Base-by-base conservation (phyloP, 2,329 filamentous ascomycete genomes). In the Lasiodiplodia citricola region DNA sequence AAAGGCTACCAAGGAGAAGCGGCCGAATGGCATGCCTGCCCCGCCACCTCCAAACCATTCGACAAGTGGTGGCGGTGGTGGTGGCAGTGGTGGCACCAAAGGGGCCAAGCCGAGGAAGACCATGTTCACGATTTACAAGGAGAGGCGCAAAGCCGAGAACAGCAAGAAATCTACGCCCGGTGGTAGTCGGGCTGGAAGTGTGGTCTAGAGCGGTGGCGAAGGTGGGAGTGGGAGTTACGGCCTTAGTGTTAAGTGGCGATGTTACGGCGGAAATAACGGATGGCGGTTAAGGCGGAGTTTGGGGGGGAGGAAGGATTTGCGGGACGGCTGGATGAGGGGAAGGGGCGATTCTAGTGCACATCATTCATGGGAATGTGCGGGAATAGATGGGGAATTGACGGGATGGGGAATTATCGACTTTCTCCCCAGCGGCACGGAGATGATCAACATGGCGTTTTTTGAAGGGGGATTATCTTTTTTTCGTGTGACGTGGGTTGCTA, bases 71-170 rank as follows among this genome's bases (percentile, higher is more conserved):
- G 37, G 31, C 8, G 31, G 31, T 35, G 31, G 28, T 2, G 13
- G 56, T 11, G 21, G 28, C 0, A 35, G 50, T n/a, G 10, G 50
- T 10, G 13, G n/a, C 11, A 23, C 21, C 4, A 54, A 28, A 23
- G 21, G 54, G 28, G 23, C 13, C 44, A 47, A 50, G 51, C 54
- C 25, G 72, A 66, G 69, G 51, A 23, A 68, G 71, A 66, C 31
- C 37, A 57, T 47, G 38, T 66, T 66, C 18, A 18, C 18, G 38
- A 28, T 35, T 8, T 66, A 57, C 25, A 66, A 50, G 54, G 31
- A 66, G 38, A 23, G 37, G 37, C 56, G 55, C 21, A 56, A 66
- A n/a, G 8, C 31, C 6, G 7, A 35, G 31, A 35, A 35, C 8
- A 57, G 50, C n/a, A 47, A 23, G 25, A 47, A 23, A 18, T 38